These are phyloP conservation scores for Geranium incanum DNA, from an alignment of 441 rosid genomes.

Conservation along the genomic window DNA sequence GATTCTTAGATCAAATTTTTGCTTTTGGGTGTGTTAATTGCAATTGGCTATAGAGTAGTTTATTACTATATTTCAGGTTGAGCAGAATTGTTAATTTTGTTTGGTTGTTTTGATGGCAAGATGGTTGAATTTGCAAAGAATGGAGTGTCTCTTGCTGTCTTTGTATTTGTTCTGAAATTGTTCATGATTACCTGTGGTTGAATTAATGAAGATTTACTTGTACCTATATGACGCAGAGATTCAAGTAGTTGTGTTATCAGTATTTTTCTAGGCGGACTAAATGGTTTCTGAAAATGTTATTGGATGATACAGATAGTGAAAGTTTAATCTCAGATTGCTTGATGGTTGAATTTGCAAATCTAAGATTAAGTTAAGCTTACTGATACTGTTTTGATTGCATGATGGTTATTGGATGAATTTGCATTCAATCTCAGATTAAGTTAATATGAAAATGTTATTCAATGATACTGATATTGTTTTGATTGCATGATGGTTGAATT, in stretches of 20 bases:
- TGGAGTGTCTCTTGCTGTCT: not conserved
- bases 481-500: not conserved
- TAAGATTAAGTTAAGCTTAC: no score
- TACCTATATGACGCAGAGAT: not conserved
- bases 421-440: no score
- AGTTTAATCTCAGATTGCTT: no score
- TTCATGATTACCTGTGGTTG: not conserved
- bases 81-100: not conserved
- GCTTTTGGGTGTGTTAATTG: not conserved
- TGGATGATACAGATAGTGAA: not conserved
- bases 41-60: not conserved
- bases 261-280: not conserved
- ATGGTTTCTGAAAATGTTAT: not conserved
- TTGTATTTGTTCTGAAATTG: not conserved
- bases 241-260: not conserved
- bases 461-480: no score
- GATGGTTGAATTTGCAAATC: no score
- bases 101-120: not conserved
- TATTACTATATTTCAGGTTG: not conserved
- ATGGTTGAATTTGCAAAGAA: not conserved
- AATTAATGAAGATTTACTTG: not conserved
- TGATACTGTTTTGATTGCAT: no score
- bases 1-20: not conserved
- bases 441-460: no score
- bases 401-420: no score